Percentiles rank a stretch among this genome's conserved stretches.
phyloP scores from a whole-genome alignment of 1,284 basidiomycete species.

The Afroboletus lepidellus region DNA sequence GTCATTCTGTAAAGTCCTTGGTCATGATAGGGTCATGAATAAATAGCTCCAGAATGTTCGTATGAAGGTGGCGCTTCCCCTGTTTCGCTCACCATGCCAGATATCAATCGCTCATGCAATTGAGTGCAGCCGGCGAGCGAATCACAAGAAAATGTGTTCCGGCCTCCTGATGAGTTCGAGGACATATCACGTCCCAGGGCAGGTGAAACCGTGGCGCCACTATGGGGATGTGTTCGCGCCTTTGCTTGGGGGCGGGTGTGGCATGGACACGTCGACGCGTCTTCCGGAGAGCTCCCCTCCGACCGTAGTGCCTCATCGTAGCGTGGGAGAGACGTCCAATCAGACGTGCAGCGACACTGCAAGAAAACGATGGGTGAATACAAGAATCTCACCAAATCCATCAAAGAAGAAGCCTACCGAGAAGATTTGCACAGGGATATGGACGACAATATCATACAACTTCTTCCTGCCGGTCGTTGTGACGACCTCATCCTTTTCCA shows the following conservation, averaged over 20 bases:
- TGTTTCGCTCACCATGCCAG: constrained; percentile 59
- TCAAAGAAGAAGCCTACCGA: constrained; percentile 53
- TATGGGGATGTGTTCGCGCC: constrained; percentile 2
- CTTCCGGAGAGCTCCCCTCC: constrained; percentile 30
- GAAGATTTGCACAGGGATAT: constrained; percentile 76
- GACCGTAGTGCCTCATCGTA: constrained; percentile 48
- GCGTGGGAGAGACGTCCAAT: constrained; percentile 74
- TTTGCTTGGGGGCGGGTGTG: constrained; percentile 18
- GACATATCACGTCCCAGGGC: constrained; percentile 30
- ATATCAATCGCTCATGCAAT: constrained; percentile 59
- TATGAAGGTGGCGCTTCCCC: constrained; percentile 69
- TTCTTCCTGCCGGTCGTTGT: constrained; percentile 82
- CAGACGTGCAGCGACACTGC: constrained; percentile 77
- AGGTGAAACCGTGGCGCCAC: not conserved
- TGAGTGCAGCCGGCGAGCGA: constrained; percentile 41
- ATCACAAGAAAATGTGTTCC: constrained; percentile 19
- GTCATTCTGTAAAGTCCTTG: too few relatives aligned
- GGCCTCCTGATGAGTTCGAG: constrained; percentile 18
- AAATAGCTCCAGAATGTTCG: constrained; percentile 24
- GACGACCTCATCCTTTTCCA: constrained; percentile 76
- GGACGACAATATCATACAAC: constrained; percentile 89
- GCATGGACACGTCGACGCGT: constrained; percentile 47
- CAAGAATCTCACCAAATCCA: not conserved
- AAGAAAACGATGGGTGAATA: not conserved
- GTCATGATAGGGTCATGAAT: not conserved